Evolutionary conservation across 2,329 filamentous ascomycete genomes (phyloP).

Genomic region (Chaetomium strumarium): DNA sequence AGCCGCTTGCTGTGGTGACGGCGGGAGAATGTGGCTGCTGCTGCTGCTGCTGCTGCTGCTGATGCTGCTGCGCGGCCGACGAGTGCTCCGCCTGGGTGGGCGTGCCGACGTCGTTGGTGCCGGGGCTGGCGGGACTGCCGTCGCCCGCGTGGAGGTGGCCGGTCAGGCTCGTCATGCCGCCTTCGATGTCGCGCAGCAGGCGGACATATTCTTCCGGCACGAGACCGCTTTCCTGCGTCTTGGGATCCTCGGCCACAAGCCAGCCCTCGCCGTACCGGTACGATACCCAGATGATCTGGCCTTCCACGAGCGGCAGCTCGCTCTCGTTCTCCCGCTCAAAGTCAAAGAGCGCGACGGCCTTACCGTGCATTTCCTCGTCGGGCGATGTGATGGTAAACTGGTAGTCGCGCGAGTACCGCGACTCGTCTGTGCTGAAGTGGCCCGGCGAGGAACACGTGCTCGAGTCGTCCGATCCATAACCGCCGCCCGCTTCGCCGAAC

Average conservation of each 20-base stretch:
- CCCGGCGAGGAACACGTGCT: slow-evolving; percentile 55
- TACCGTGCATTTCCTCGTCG: slow-evolving; percentile 96
- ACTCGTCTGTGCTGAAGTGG: slow-evolving; percentile 59
- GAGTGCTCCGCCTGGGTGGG: slow-evolving; percentile 52
- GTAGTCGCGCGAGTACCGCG: slow-evolving; percentile 83
- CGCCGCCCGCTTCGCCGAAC: slow-evolving; percentile 42
- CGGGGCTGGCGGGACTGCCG: slow-evolving; percentile 46
- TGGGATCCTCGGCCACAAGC: slow-evolving; percentile 94
- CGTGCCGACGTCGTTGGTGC: slow-evolving; percentile 48
- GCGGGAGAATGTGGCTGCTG: slow-evolving; percentile 44
- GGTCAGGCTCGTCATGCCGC: slow-evolving; percentile 70
- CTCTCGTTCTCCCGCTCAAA: slow-evolving; percentile 96
- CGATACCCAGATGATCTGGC: slow-evolving; percentile 92
- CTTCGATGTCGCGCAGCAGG: slow-evolving; percentile 85
- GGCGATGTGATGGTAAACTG: slow-evolving; percentile 92
- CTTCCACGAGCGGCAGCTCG: slow-evolving; percentile 84
- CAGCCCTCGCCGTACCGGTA: slow-evolving; percentile 96
- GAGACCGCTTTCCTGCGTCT: slow-evolving; percentile 86
- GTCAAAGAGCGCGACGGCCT: slow-evolving; percentile 90
- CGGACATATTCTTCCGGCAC: slow-evolving; percentile 97
- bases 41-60: slow-evolving; percentile 38
- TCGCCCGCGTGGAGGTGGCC: slow-evolving; percentile 42
- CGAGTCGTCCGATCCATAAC: slow-evolving; percentile 52
- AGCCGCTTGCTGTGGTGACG: slow-evolving; percentile 33
- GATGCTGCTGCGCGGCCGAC: no score